Conservation (phyloP, 345 rosid species). For the Rhodomyrtus tomentosa region DNA sequence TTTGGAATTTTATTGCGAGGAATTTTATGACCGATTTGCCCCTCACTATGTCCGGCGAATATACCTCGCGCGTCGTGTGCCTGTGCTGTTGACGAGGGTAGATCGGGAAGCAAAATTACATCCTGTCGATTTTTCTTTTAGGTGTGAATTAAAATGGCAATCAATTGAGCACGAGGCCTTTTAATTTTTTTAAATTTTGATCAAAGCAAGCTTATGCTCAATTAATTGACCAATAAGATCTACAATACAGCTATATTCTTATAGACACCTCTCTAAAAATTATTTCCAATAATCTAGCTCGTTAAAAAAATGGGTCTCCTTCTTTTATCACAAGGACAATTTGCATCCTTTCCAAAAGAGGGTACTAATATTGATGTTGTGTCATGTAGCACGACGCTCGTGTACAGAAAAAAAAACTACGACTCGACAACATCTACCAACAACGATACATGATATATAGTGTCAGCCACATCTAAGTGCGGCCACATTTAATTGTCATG, state of each 20-base stretch:
- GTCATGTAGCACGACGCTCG: not conserved
- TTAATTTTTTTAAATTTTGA: not conserved
- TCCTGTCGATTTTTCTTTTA: not conserved
- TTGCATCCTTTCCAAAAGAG: rapidly evolving
- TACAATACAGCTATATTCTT: not conserved
- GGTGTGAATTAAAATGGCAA: not conserved
- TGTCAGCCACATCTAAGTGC: not conserved
- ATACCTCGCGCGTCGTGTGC: not conserved
- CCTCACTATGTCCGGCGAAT: not conserved
- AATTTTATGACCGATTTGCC: not conserved
- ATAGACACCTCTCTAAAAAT: not conserved
- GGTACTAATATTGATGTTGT: rapidly evolving
- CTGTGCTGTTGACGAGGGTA: not conserved
- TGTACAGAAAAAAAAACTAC: not conserved
- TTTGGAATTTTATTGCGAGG: not conserved
- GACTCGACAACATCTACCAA: not conserved
- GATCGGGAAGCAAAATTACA: not conserved
- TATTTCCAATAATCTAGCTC: not conserved
- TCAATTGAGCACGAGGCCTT: not conserved
- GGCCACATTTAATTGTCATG: not conserved
- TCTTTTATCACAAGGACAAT: not conserved
- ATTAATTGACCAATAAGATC: not conserved
- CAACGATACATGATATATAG: not conserved
- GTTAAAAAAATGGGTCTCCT: not conserved
- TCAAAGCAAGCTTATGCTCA: not conserved